Conservation (phyloP, 2,329 filamentous ascomycete species). For the Clathrospora elynae region DNA sequence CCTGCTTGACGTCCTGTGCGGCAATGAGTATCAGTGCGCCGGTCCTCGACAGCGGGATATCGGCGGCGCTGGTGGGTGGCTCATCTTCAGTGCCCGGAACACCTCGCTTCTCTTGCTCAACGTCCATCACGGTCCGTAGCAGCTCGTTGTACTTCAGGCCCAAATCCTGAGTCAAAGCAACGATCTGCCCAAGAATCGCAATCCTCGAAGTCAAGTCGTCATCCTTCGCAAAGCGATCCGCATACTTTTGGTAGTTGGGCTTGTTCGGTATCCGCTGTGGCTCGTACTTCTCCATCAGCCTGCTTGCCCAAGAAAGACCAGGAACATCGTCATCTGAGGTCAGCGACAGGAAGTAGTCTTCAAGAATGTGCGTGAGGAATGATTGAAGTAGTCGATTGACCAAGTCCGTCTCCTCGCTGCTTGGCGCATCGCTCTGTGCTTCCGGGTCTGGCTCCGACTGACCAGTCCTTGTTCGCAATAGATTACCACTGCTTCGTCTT, state of each 20-base stretch:
- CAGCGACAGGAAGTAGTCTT: slow-evolving; percentile 69
- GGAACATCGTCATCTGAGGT: slow-evolving; percentile 53
- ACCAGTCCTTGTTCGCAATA: slow-evolving; percentile 46
- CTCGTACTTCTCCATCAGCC: slow-evolving; percentile 70
- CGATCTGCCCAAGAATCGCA: slow-evolving; percentile 72
- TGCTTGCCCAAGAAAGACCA: slow-evolving; percentile 56
- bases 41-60: slow-evolving; percentile 62
- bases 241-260: slow-evolving; percentile 64
- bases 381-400: slow-evolving; percentile 70
- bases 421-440: slow-evolving; percentile 53
- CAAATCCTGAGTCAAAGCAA: slow-evolving; percentile 67
- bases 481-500: slow-evolving; percentile 59
- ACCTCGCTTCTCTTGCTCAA: slow-evolving; percentile 48
- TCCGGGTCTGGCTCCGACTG: slow-evolving; percentile 60
- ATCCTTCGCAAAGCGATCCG: slow-evolving; percentile 68
- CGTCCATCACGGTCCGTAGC: slow-evolving; percentile 51
- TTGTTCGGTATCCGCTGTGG: slow-evolving; percentile 64
- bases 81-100: slow-evolving; percentile 60
- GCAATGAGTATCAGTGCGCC: slow-evolving; percentile 61
- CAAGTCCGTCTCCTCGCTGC: slow-evolving; percentile 62
- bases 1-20: slow-evolving; percentile 56
- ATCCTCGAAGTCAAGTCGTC: slow-evolving; percentile 66
- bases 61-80: slow-evolving; percentile 56
- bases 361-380: slow-evolving; percentile 77
- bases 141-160: slow-evolving; percentile 57